Evolutionary conservation across 305 asterid species (phyloP).

Genomic region (Fraxinus greggii): DNA sequence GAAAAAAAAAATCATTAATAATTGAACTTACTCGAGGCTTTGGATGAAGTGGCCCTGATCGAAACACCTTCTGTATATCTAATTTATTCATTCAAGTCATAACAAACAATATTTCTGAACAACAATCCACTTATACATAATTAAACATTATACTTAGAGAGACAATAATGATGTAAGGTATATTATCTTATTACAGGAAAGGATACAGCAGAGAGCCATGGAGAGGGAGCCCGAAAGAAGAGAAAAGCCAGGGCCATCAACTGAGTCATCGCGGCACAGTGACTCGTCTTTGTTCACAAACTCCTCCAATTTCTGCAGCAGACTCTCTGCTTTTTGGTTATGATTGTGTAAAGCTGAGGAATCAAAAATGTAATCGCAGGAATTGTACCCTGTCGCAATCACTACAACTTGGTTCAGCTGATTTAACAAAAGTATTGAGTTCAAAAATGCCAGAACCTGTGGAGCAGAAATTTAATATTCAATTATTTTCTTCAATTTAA

Average conservation of each 20-base stretch:
- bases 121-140: slow-evolving; percentile 14
- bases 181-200: slow-evolving; percentile 2
- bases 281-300: slow-evolving; percentile 70
- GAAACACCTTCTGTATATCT: slow-evolving; percentile 86
- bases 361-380: slow-evolving; percentile 69
- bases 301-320: slow-evolving; percentile 68
- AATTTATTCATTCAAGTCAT: slow-evolving; percentile 36
- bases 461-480: not conserved
- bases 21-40: slow-evolving; percentile 74
- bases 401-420: slow-evolving; percentile 85
- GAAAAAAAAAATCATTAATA: not conserved
- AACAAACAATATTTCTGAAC: slow-evolving; percentile 28
- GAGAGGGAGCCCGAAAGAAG: slow-evolving; percentile 93
- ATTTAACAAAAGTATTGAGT: slow-evolving; percentile 67
- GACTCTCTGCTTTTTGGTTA: slow-evolving; percentile 58
- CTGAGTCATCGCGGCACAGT: slow-evolving; percentile 52
- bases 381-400: slow-evolving; percentile 75
- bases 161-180: not conserved
- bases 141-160: not conserved
- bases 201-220: slow-evolving; percentile 96
- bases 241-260: slow-evolving; percentile 68
- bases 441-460: slow-evolving; percentile 78
- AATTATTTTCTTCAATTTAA: slow-evolving; percentile 2
- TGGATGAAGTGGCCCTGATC: slow-evolving; percentile 88
- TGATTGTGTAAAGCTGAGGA: slow-evolving; percentile 53